Conservation (phyloP, 1,139 yeast genomes). For the Schizosaccharomyces versatilis region DNA sequence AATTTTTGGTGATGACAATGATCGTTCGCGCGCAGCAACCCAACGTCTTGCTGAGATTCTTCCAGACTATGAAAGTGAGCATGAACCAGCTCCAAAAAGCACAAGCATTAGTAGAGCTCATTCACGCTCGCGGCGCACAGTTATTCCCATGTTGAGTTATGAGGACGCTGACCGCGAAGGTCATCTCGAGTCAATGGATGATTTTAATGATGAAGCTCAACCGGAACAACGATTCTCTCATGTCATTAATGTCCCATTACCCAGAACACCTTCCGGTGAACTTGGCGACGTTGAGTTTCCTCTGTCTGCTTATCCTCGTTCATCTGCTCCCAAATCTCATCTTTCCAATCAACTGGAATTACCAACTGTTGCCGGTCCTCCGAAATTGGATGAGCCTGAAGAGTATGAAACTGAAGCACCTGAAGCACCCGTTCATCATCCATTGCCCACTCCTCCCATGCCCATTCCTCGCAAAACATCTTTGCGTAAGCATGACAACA, state of each 20-base stretch:
- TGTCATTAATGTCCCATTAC: not conserved
- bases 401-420: too few relatives aligned
- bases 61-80: not conserved
- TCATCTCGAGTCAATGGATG: not conserved
- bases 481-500: not conserved
- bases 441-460: not conserved
- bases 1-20: not conserved
- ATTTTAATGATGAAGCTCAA: not conserved
- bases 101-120: too few relatives aligned
- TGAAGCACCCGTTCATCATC: not conserved
- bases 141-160: not conserved
- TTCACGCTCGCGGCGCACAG: not conserved
- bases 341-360: too few relatives aligned
- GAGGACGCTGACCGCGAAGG: not conserved
- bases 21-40: not conserved
- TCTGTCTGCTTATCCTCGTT: not conserved
- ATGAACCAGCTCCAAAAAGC: not conserved
- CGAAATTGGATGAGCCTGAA: not conserved
- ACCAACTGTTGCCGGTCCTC: not conserved
- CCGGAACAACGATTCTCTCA: not conserved
- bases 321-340: too few relatives aligned
- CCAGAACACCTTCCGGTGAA: conserved; percentile 1
- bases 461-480: not conserved
- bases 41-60: not conserved
- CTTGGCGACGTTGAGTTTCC: not conserved